A percentile compares a stretch with the other conserved stretches of the same genome.
phyloP scores from a whole-genome alignment of 2,329 filamentous ascomycete species.

The Beauveria pseudobassiana region DNA sequence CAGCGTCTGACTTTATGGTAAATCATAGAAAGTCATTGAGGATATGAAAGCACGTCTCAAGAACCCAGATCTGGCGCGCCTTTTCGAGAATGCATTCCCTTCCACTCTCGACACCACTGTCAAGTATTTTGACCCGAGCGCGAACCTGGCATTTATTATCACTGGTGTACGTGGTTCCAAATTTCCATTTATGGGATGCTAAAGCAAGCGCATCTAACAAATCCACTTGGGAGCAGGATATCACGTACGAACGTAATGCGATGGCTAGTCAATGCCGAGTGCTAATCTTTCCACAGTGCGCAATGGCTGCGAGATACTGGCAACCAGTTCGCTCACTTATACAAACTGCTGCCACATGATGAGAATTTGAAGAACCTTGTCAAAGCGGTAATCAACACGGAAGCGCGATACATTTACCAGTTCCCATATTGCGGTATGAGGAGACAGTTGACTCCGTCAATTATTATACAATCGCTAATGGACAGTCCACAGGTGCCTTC shows the following conservation, averaged over 20 bases:
- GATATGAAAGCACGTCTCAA: conserved; percentile 32
- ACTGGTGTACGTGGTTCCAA: conserved; percentile 81
- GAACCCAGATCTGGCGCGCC: conserved; percentile 60
- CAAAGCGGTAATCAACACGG: conserved; percentile 64
- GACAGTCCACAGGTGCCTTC: conserved; percentile 57
- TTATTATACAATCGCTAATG: background rate
- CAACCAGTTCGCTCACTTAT: conserved; percentile 65
- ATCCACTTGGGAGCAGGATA: conserved; percentile 14
- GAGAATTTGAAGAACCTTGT: conserved; percentile 60
- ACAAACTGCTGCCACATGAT: conserved; percentile 46
- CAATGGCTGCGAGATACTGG: conserved; percentile 77
- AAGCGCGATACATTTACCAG: conserved; percentile 58
- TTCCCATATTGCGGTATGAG: conserved; percentile 61
- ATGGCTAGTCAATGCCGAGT: background rate
- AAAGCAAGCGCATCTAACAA: background rate
- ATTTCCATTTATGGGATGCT: too few species aligned
- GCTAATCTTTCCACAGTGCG: conserved; percentile 14
- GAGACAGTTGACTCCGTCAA: background rate
- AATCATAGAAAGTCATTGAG: conserved; percentile 19
- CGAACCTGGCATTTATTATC: conserved; percentile 67
- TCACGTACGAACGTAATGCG: conserved; percentile 15
- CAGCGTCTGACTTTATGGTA: background rate
- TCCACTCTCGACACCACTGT: conserved; percentile 80
- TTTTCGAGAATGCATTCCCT: conserved; percentile 79
- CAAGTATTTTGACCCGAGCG: conserved; percentile 62